Conservation (phyloP, 2,329 filamentous ascomycete genomes). For the Epichloe elymi region DNA sequence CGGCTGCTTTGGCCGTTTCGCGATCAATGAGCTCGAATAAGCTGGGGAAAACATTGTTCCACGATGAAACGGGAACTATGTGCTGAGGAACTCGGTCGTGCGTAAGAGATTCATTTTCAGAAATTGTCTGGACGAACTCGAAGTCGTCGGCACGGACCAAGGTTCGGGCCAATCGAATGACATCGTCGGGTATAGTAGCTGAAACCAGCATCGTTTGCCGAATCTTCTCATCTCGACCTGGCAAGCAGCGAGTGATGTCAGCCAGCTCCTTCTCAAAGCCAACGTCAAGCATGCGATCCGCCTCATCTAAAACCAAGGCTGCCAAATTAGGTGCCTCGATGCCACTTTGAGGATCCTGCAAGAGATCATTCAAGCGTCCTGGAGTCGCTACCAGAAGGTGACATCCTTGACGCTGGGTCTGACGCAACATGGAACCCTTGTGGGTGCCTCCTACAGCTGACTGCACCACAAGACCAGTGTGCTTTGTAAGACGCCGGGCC, state of each 20-base stretch:
- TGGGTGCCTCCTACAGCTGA: conserved; percentile 86
- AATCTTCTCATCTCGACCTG: conserved; percentile 45
- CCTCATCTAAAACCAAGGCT: conserved; percentile 90
- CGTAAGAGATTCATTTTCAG: conserved; percentile 68
- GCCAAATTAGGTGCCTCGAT: conserved; percentile 70
- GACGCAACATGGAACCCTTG: conserved; percentile 53
- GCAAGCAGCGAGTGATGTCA: conserved; percentile 49
- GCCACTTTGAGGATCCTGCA: conserved; percentile 49
- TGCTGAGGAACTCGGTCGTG: conserved; percentile 77
- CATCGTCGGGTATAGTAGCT: conserved; percentile 76
- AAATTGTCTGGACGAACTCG: conserved; percentile 82
- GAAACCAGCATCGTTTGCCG: conserved; percentile 93
- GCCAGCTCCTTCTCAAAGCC: conserved; percentile 58
- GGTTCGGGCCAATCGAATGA: conserved; percentile 63
- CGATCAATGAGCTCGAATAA: conserved; percentile 62
- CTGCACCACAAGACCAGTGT: conserved; percentile 54
- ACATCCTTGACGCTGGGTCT: conserved; percentile 63
- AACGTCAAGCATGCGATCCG: conserved; percentile 96
- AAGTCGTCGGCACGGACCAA: conserved; percentile 71
- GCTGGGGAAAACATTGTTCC: conserved; percentile 64
- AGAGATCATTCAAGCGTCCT: conserved; percentile 71
- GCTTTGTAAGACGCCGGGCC: conserved; percentile 50
- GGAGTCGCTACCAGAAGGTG: conserved; percentile 86
- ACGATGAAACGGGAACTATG: conserved; percentile 50
- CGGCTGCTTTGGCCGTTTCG: conserved; percentile 33